These are phyloP conservation scores for Zarea fungicola DNA, from an alignment of 2,329 filamentous ascomycete species.

Conservation along the genomic window DNA sequence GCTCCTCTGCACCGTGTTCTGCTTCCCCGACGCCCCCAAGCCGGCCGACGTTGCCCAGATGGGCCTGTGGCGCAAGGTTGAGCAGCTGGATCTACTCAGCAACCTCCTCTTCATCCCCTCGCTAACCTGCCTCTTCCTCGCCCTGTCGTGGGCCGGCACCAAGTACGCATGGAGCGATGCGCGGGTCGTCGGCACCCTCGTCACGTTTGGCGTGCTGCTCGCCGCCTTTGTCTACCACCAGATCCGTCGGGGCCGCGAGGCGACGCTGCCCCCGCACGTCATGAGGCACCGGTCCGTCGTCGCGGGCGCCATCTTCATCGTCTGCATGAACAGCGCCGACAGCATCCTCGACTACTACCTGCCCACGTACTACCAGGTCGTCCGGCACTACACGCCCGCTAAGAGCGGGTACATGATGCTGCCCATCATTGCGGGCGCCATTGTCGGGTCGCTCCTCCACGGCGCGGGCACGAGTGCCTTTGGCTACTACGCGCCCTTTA, in stretches of 20 bases:
- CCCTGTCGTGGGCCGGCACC: conserved; percentile 41
- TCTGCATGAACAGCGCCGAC: conserved; percentile 30
- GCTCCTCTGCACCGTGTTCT: conserved; percentile 8
- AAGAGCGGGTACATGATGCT: conserved; percentile 24
- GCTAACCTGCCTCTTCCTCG: conserved; percentile 40
- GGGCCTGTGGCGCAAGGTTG: neutral
- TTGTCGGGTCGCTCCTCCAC: conserved; percentile 2
- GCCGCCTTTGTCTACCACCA: conserved; percentile 29
- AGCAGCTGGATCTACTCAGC: conserved; percentile 20
- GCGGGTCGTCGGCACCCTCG: conserved; percentile 31
- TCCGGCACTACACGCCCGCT: conserved; percentile 32
- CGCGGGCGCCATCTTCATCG: conserved; percentile 26
- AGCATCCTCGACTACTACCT: conserved; percentile 29
- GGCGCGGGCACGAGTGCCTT: conserved; percentile 27
- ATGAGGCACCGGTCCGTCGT: conserved; percentile 33
- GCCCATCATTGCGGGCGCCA: conserved; percentile 13
- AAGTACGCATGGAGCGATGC: conserved; percentile 23
- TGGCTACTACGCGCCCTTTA: conserved; percentile 37
- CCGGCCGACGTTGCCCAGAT: neutral
- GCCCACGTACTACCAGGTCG: conserved; percentile 37
- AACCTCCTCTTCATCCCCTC: conserved; percentile 23
- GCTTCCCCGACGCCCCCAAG: conserved; percentile 3
- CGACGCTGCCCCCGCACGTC: conserved; percentile 38
- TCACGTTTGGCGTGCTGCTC: conserved; percentile 26
- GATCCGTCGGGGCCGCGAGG: conserved; percentile 27